Percentiles rank a stretch among this genome's conserved stretches.
Evolutionary conservation across 2,329 filamentous ascomycete species (phyloP).

Genomic region (Penicillium glabrum): DNA sequence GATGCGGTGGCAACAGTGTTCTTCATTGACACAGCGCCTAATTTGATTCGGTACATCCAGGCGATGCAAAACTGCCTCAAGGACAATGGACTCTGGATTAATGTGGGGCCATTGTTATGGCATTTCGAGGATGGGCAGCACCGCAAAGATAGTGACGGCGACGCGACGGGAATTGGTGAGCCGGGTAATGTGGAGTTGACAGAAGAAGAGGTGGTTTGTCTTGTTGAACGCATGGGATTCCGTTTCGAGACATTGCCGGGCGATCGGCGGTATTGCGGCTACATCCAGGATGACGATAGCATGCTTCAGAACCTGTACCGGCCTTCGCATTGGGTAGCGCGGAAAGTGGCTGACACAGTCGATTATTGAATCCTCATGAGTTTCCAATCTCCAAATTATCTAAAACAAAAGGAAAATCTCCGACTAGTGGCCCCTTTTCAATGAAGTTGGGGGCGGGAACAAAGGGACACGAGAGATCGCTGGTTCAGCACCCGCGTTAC

Average conservation of each 20-base stretch:
- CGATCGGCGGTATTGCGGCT: constrained; percentile 63
- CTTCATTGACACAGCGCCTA: constrained; percentile 96
- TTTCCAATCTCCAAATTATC: neutral
- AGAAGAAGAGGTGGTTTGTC: constrained; percentile 78
- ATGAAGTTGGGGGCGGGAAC: constrained; percentile 1
- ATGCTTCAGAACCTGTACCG: constrained; percentile 84
- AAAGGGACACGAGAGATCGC: constrained; percentile 1
- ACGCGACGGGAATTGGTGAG: constrained; percentile 70
- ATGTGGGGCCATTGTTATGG: constrained; percentile 89
- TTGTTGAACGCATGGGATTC: constrained; percentile 78
- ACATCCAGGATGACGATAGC: constrained; percentile 80
- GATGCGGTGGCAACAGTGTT: constrained; percentile 88
- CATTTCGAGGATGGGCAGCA: constrained; percentile 72
- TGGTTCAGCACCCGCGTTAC: neutral
- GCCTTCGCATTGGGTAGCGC: constrained; percentile 81
- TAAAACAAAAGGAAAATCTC: neutral
- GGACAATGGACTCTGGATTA: constrained; percentile 78
- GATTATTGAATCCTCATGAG: neutral
- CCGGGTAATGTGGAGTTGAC: constrained; percentile 88
- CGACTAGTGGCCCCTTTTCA: neutral
- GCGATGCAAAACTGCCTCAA: constrained; percentile 76
- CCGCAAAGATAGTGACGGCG: constrained; percentile 25
- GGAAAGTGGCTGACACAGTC: constrained; percentile 53
- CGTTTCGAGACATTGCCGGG: constrained; percentile 64
- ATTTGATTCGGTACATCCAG: constrained; percentile 85